These are phyloP conservation scores for Alternaria arborescens DNA, from an alignment of 2,329 filamentous ascomycete species.

Conservation along the genomic window DNA sequence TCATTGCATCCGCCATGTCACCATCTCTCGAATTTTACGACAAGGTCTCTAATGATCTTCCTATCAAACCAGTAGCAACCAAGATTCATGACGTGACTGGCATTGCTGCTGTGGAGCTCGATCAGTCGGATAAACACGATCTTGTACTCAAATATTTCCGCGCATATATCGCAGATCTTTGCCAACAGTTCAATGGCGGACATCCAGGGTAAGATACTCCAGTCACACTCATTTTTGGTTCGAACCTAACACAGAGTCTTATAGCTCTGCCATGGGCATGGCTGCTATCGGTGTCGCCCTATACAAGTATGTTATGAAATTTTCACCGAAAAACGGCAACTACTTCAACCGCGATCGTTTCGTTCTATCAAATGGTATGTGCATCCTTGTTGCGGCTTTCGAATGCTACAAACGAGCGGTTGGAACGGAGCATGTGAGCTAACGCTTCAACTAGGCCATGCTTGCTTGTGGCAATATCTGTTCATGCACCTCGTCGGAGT, in stretches of 20 bases:
- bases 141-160: constrained; percentile 16
- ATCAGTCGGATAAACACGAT: constrained; percentile 12
- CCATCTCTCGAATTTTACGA: constrained; percentile 21
- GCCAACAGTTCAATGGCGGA: constrained; percentile 73
- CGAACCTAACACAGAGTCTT: not conserved
- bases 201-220: constrained; percentile 63
- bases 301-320: constrained; percentile 70
- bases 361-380: constrained; percentile 63
- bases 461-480: constrained; percentile 63
- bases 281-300: constrained; percentile 68
- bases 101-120: constrained; percentile 15
- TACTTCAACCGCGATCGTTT: constrained; percentile 71
- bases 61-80: constrained; percentile 19
- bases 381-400: not conserved
- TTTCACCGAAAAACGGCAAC: constrained; percentile 61
- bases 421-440: not conserved
- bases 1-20: constrained; percentile 10
- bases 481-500: constrained; percentile 64
- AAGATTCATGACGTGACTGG: constrained; percentile 17
- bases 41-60: constrained; percentile 16
- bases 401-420: not conserved
- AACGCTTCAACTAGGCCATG: constrained; percentile 53
- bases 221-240: not conserved
- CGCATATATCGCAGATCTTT: constrained; percentile 65
- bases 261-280: constrained; percentile 60